Conservation (phyloP, 345 rosid genomes). For the Eucalyptus globulus region DNA sequence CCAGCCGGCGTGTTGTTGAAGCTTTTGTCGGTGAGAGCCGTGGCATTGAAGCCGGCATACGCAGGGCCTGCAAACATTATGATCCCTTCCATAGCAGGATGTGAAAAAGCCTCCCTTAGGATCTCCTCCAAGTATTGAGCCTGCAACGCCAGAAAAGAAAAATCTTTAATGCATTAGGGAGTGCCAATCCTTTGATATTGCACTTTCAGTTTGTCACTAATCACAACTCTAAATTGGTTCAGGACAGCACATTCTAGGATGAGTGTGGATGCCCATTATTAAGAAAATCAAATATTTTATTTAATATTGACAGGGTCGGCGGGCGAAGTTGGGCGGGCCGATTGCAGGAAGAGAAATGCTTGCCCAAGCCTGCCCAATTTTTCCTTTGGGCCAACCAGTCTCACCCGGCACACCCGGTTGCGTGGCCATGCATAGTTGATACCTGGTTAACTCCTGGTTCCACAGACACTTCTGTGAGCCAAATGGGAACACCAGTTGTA, state of each 20-base stretch:
- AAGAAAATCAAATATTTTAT: background rate
- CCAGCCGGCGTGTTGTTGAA: constrained; percentile 43
- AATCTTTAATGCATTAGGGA: too few species aligned
- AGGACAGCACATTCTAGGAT: too few species aligned
- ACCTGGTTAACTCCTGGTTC: constrained; percentile 34
- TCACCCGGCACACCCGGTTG: background rate
- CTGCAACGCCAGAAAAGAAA: background rate
- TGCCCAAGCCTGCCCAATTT: background rate
- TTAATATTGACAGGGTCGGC: background rate
- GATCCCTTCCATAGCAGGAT: constrained; percentile 62
- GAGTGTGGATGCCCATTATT: background rate
- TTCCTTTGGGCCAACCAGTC: background rate
- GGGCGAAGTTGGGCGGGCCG: background rate
- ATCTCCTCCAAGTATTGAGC: constrained; percentile 38
- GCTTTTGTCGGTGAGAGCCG: constrained; percentile 26
- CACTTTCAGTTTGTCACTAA: background rate
- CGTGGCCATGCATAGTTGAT: background rate
- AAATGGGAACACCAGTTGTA: constrained; percentile 47
- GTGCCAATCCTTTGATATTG: too few species aligned
- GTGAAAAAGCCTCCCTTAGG: constrained; percentile 54
- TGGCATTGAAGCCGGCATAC: constrained; percentile 32
- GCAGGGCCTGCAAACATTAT: constrained; percentile 57
- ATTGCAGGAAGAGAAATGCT: background rate
- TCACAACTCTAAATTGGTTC: background rate
- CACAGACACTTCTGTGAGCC: constrained; percentile 71